phyloP scores from a whole-genome alignment of 2,329 filamentous ascomycete genomes.

The Alternaria alternata region DNA sequence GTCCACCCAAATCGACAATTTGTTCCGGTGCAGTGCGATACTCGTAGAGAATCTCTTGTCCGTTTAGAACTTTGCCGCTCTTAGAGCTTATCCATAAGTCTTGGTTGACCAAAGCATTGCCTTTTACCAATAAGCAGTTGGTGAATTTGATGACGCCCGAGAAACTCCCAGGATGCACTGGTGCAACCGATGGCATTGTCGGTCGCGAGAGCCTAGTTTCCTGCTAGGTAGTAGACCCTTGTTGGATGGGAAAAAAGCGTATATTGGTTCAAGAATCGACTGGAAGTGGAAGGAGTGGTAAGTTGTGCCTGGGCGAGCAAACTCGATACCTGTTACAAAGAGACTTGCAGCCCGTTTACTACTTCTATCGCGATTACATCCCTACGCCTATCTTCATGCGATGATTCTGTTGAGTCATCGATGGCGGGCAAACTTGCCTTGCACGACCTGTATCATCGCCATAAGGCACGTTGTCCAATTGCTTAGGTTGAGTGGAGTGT shows the following conservation, averaged over 20 bases:
- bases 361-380: slow-evolving; percentile 31
- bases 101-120: slow-evolving; percentile 71
- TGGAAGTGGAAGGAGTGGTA: slow-evolving; percentile 30
- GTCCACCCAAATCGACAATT: slow-evolving; percentile 80
- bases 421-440: slow-evolving; percentile 24
- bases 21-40: slow-evolving; percentile 74
- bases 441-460: slow-evolving; percentile 16
- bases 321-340: slow-evolving; percentile 33
- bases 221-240: background rate
- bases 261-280: background rate
- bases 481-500: slow-evolving; percentile 20
- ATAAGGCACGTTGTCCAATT: slow-evolving; percentile 28
- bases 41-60: slow-evolving; percentile 71
- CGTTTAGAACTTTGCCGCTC: slow-evolving; percentile 82
- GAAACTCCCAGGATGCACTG: slow-evolving; percentile 26
- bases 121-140: slow-evolving; percentile 81
- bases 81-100: slow-evolving; percentile 89
- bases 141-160: slow-evolving; percentile 81
- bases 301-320: slow-evolving; percentile 37
- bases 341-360: slow-evolving; percentile 23
- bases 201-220: background rate
- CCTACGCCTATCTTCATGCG: background rate
- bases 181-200: slow-evolving; percentile 53
- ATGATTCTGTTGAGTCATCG: slow-evolving; percentile 22
- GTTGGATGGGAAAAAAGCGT: background rate